These are phyloP conservation scores for Wickerhamiella slavikovae DNA, from an alignment of 805 yeast genomes.

Conservation along the genomic window DNA sequence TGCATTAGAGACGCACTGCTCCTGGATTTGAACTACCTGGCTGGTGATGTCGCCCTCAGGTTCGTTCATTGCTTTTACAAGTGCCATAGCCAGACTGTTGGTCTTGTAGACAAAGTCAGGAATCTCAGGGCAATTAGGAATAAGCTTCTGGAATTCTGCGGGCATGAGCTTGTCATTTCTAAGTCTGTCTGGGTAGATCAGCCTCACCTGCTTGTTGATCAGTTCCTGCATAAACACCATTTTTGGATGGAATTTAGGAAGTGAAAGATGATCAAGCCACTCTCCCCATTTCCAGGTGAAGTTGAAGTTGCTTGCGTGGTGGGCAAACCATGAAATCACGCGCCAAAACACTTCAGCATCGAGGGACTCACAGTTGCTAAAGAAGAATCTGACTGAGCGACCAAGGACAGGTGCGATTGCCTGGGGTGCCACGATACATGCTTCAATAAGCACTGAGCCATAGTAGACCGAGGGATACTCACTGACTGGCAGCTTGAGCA, in stretches of 20 bases:
- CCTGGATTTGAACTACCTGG: conserved; percentile 3
- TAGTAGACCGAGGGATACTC: conserved; percentile 57
- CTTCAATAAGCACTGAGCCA: conserved; percentile 66
- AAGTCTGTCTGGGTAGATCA: conserved; percentile 57
- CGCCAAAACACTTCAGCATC: conserved; percentile 61
- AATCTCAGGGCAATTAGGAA: conserved; percentile 19
- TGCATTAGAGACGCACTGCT: conserved; percentile 11
- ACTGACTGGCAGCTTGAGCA: conserved; percentile 52
- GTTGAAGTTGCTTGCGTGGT: conserved; percentile 81
- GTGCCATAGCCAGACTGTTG: conserved; percentile 19
- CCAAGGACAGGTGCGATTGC: conserved; percentile 92
- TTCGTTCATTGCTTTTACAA: conserved; percentile 18
- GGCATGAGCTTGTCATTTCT: conserved; percentile 57
- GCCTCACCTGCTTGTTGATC: conserved; percentile 63
- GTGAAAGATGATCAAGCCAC: conserved; percentile 39
- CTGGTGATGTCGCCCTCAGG: conserved; percentile 15
- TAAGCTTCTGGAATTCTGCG: conserved; percentile 24
- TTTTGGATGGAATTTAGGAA: conserved; percentile 44
- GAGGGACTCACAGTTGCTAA: conserved; percentile 38
- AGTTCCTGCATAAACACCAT: conserved; percentile 54
- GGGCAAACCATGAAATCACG: conserved; percentile 76
- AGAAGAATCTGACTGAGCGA: conserved; percentile 69
- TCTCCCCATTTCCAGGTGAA: conserved; percentile 97
- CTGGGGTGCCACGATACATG: conserved; percentile 61
- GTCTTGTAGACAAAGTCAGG: conserved; percentile 22